Base-by-base conservation (phyloP, 768 basidiomycete species). In the Leucocoprinus birnbaumii region DNA sequence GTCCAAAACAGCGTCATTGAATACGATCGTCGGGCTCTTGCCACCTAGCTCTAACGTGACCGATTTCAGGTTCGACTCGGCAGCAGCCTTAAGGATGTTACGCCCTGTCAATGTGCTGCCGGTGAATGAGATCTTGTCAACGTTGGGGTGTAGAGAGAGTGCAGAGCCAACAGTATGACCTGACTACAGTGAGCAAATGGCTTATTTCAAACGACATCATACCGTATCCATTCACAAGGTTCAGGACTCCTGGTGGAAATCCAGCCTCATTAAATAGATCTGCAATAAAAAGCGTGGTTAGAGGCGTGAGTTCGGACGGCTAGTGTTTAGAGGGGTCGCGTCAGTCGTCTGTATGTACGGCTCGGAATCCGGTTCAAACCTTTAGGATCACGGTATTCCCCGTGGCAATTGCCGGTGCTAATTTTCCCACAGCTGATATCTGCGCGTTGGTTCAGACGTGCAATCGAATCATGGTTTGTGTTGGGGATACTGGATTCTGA, bases 61-160 rank as follows among this genome's bases (percentile, higher is more conserved):
- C 50, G 78, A 77, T 71, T 93, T 93, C 63, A 92, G 66, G 65
- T 92, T 93, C 25, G 80, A 80, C 65, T 83, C 76, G 0, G 87
- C 78, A 1, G 91, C 80, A 2, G 88, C 86, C 61, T 87, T 80
- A 73, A 88, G 69, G 66, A 92, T 77, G 60, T 79, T 81, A 45
- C 88, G 80, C 2, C 91, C 91, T 38, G 82, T 80, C 41, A 83
- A 69, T 7, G 87, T 89, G 53, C 84, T 85, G 6, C 90, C 89
- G 3, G 91, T 92, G 71, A 92, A 91, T 0, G 89, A 84, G 22
- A 90, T 71, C 69, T 90, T 91, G 51, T 82, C 76, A 58, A 91
- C 85, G 7, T 70, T 68, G 61, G 75, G 76, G 70, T 91, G 88
- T 46, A 77, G 73, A 3, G 80, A 66, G 58, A 92, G 84, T n/a